Conservation (phyloP, 2,329 filamentous ascomycete genomes). For the Alternaria rosae region DNA sequence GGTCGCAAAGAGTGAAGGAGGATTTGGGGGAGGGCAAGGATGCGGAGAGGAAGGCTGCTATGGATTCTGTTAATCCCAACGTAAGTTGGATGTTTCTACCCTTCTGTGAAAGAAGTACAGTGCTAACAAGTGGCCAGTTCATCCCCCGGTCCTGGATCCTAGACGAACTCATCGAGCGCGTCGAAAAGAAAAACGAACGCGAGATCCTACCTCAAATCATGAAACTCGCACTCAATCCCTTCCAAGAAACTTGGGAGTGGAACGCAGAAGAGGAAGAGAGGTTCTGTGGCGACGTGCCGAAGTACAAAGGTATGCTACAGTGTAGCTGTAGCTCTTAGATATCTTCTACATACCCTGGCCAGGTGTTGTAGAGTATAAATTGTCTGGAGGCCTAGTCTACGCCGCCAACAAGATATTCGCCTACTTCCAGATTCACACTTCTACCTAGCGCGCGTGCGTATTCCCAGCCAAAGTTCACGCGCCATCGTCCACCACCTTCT, state of each 20-base stretch:
- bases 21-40: conserved; percentile 74
- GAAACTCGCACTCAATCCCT: conserved; percentile 84
- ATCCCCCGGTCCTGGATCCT: conserved; percentile 89
- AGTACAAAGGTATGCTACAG: conserved; percentile 79
- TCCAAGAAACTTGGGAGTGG: conserved; percentile 76
- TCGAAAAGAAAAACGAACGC: conserved; percentile 83
- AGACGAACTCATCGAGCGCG: conserved; percentile 88
- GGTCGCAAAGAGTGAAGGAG: conserved; percentile 73
- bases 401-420: conserved; percentile 64
- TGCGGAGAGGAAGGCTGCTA: conserved; percentile 55
- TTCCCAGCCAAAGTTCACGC: conserved; percentile 81
- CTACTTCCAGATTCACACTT: conserved; percentile 78
- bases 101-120: neutral
- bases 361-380: neutral
- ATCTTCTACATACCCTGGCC: neutral
- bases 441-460: conserved; percentile 73
- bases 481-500: conserved; percentile 76
- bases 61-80: conserved; percentile 11
- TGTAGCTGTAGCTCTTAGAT: conserved; percentile 85
- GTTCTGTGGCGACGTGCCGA: conserved; percentile 86
- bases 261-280: conserved; percentile 78
- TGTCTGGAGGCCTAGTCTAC: conserved; percentile 30
- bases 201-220: conserved; percentile 79
- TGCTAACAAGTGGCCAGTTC: conserved; percentile 61
- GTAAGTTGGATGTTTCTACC: conserved; percentile 1